Conservation (phyloP, 164 flowering plant species). For the Aristolochia californica region DNA sequence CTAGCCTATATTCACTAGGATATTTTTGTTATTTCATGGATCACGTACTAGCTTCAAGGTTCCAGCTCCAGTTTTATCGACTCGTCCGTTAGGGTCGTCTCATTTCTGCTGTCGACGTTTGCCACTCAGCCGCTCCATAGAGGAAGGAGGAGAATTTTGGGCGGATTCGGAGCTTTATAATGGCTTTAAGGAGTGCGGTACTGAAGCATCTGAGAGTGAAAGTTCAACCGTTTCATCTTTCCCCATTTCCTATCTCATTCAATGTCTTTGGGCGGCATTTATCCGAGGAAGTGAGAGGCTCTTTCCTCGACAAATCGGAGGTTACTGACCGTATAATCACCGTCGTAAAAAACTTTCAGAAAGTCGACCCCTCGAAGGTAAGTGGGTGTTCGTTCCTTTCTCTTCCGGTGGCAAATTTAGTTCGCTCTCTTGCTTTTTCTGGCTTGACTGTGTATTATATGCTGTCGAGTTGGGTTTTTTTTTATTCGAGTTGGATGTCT, state of each 20-base stretch:
- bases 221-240: constrained; percentile 17
- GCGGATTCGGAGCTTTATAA: neutral
- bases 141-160: neutral
- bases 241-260: constrained; percentile 7
- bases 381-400: neutral
- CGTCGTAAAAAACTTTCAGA: constrained; percentile 78
- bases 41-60: no score
- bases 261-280: constrained; percentile 25
- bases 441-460: no score
- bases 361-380: constrained; percentile 48
- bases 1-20: no score
- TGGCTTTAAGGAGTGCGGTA: constrained; percentile 28
- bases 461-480: no score
- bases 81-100: no score
- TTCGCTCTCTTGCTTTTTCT: constrained; percentile 3
- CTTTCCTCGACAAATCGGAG: constrained; percentile 83
- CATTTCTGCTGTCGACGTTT: no score
- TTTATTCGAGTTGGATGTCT: no score
- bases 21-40: no score
- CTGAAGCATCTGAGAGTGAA: constrained; percentile 49
- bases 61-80: no score
- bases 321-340: constrained; percentile 68
- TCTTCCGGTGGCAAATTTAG: neutral
- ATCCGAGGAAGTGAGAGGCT: constrained; percentile 59
- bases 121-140: neutral